Percentiles rank a stretch among this genome's conserved stretches.
These are phyloP conservation scores for Aspergillus melleus DNA, from an alignment of 2,329 filamentous ascomycete species.

Conservation along the genomic window DNA sequence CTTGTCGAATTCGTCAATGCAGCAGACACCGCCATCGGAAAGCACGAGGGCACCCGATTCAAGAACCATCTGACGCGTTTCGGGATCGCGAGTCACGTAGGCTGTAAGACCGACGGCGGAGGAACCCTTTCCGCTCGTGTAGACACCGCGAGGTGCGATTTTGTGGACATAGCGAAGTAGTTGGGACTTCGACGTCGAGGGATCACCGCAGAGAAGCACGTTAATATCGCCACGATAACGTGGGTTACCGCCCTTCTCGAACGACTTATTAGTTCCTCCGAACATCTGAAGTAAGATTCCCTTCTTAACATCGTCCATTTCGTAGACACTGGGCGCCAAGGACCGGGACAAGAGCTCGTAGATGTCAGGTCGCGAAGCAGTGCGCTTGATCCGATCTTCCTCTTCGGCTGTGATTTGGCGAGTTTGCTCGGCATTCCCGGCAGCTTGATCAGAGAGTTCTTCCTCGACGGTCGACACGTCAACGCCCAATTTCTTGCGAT, in stretches of 20 bases:
- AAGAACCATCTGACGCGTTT: conserved; percentile 71
- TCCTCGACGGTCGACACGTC: conserved; percentile 86
- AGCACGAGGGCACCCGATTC: conserved; percentile 73
- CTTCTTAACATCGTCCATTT: conserved; percentile 99
- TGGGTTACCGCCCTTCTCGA: conserved; percentile 92
- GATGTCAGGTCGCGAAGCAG: conserved; percentile 76
- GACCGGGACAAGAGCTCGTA: conserved; percentile 92
- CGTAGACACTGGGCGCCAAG: conserved; percentile 90
- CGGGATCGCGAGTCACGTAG: conserved; percentile 74
- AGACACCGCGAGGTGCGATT: conserved; percentile 85
- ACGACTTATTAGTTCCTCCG: conserved; percentile 96
- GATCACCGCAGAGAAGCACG: conserved; percentile 92
- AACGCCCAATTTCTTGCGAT: conserved; percentile 90
- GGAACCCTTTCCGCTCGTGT: conserved; percentile 74
- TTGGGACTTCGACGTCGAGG: conserved; percentile 95
- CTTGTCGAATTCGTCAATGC: conserved; percentile 79
- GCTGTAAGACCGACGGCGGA: conserved; percentile 75
- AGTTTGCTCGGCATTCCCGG: conserved; percentile 75
- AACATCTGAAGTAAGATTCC: conserved; percentile 95
- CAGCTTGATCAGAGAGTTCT: conserved; percentile 70
- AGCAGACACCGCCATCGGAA: conserved; percentile 74
- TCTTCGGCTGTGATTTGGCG: conserved; percentile 83
- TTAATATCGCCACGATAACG: conserved; percentile 98
- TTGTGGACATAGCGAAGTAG: conserved; percentile 93
- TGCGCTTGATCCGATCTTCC: conserved; percentile 81